Percentiles rank a stretch among this genome's conserved stretches.
phyloP scores from a whole-genome alignment of 2,329 filamentous ascomycete species.

The Apiospora hydei region DNA sequence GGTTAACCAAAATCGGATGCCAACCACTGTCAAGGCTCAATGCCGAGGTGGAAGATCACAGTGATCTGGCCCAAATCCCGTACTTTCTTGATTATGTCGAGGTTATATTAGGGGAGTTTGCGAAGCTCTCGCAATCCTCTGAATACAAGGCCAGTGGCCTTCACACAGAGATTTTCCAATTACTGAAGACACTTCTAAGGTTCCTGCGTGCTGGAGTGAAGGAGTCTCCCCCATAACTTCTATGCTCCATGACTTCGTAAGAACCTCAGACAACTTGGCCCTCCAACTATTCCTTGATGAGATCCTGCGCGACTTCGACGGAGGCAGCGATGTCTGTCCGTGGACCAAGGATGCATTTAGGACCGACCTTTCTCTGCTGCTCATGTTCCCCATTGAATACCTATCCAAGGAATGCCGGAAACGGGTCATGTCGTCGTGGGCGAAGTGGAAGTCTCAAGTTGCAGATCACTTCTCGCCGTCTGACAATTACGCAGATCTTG shows the following conservation, averaged over 20 bases:
- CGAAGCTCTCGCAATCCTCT: neutral
- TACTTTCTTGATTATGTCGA: conserved; percentile 7
- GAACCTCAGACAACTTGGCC: neutral
- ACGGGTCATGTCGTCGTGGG: conserved; percentile 43
- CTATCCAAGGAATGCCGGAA: conserved; percentile 42
- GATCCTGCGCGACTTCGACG: conserved; percentile 35
- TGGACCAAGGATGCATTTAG: neutral
- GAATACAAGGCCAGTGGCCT: neutral
- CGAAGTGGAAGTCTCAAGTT: conserved; percentile 36
- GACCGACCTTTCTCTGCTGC: conserved; percentile 30
- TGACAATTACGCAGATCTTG: conserved; percentile 32
- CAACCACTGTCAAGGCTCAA: conserved; percentile 36
- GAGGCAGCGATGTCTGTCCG: neutral
- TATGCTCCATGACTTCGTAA: neutral
- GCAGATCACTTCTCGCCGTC: conserved; percentile 32
- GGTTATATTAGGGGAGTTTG: neutral
- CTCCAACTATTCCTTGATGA: conserved; percentile 37
- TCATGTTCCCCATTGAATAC: conserved; percentile 37
- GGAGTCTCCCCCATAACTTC: neutral
- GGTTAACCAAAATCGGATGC: conserved; percentile 34
- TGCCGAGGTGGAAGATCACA: conserved; percentile 13
- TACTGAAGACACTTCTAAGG: neutral
- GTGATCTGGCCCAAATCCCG: neutral
- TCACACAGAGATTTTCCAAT: neutral
- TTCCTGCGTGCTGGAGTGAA: neutral